Evolutionary conservation across 140 eudicot species (phyloP), one percentile per base, ranked within the genome.

Genomic region (Oenanthe javanica): DNA sequence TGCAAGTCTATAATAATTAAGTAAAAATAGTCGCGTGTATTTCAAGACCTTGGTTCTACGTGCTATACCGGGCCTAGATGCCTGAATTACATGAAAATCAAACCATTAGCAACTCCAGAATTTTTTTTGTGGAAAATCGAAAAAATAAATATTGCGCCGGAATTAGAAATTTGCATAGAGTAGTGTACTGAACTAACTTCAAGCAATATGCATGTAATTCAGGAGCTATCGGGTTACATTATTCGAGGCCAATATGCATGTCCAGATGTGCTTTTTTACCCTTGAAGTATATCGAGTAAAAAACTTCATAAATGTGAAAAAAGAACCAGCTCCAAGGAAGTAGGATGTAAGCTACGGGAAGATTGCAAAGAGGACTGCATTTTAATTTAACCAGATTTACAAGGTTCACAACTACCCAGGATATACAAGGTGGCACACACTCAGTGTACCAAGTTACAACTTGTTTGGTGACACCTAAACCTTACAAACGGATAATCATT

Each of bases 341-440:
- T 57, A 57, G 8, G 40, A 36, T 1, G 40, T 36, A 43, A 70
- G 14, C 50, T 25, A 16, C 51, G 19, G 7, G 47, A 51, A 72
- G 52, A 43, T 19, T 4, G 38, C 9, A 14, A 12, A 73, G n/a
- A 74, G 57, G 42, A 21, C 5, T 72, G 38, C 40, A 47, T 46
- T 45, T 14, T 47, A 74, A 27, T 10, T 74, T 74, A 45, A 36
- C 57, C 11, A 74, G 57, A 74, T 74, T 74, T 74, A 74, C 77
- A 74, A 74, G 50, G 77, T 74, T 43, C 75, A 19, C 77, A 18
- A 45, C 77, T 46, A 74, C 38, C 16, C 50, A 74, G 59, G 55
- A 74, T 74, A 50, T 74, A 74, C 77, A 21, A 46, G 77, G 77
- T 47, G 77, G 55, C 77, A 47, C 77, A 43, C 55, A 21, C 55